Evolutionary conservation across 2,329 filamentous ascomycete species (phyloP).

Genomic region (Pseudogymnoascus sp.): DNA sequence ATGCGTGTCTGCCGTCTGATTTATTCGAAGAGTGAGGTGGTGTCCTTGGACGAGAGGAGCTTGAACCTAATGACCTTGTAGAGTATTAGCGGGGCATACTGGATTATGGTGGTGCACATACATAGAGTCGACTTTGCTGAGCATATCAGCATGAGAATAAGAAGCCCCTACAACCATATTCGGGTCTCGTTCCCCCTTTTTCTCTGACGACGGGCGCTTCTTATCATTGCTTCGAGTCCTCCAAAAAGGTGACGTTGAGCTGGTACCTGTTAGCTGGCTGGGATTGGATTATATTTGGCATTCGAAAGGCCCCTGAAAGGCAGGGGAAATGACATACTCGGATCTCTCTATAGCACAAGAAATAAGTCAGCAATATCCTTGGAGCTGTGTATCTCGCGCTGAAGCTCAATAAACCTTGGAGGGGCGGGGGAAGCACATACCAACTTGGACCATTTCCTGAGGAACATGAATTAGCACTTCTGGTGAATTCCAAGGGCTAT

Average conservation of each 20-base stretch:
- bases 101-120: constrained; percentile 35
- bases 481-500: constrained; percentile 10
- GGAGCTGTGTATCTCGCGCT: not conserved
- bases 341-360: constrained; percentile 43
- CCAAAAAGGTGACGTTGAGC: constrained; percentile 88
- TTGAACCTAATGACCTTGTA: constrained; percentile 48
- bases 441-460: constrained; percentile 99
- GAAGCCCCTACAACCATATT: constrained; percentile 82
- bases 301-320: constrained; percentile 9
- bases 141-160: constrained; percentile 91
- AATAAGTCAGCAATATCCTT: constrained; percentile 15
- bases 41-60: constrained; percentile 61
- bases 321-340: constrained; percentile 43
- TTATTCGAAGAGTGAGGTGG: constrained; percentile 56
- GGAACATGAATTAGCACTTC: constrained; percentile 23
- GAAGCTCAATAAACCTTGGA: constrained; percentile 1
- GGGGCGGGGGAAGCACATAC: constrained; percentile 51
- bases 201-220: constrained; percentile 44
- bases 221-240: constrained; percentile 47
- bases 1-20: constrained; percentile 45
- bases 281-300: constrained; percentile 3
- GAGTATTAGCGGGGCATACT: constrained; percentile 7
- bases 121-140: constrained; percentile 71
- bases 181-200: constrained; percentile 48
- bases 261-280: constrained; percentile 31